Conservation (phyloP, 2,329 filamentous ascomycete genomes). For the Fusarium metavorans region DNA sequence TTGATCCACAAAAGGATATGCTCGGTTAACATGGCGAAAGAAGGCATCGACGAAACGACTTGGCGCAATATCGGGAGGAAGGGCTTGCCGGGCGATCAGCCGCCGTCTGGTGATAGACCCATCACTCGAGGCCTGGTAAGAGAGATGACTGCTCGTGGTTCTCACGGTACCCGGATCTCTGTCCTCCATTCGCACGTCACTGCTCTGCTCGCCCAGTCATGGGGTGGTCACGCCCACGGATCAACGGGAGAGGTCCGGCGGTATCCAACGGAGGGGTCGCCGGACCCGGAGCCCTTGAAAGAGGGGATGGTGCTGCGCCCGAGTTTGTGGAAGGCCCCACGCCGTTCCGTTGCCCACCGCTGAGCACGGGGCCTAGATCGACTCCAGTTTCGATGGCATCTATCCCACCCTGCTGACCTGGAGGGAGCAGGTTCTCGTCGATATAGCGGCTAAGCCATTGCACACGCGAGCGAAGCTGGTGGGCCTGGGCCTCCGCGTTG, state of each 20-base stretch:
- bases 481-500: constrained; percentile 48
- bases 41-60: constrained; percentile 57
- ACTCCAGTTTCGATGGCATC: constrained; percentile 53
- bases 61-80: constrained; percentile 43
- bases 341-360: constrained; percentile 4
- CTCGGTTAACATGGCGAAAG: constrained; percentile 59
- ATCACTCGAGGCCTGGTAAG: constrained; percentile 39
- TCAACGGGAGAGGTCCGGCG: constrained; percentile 2
- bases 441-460: constrained; percentile 55
- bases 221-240: constrained; percentile 20
- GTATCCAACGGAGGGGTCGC: constrained; percentile 33
- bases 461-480: constrained; percentile 54
- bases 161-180: constrained; percentile 36
- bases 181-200: constrained; percentile 30
- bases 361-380: constrained; percentile 40
- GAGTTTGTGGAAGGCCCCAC: not conserved
- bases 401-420: constrained; percentile 41
- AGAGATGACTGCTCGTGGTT: constrained; percentile 36
- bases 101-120: constrained; percentile 27
- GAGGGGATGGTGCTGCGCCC: constrained; percentile 23
- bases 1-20: constrained; percentile 59
- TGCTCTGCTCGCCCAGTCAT: constrained; percentile 17
- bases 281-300: constrained; percentile 20
- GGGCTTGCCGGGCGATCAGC: constrained; percentile 31
- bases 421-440: constrained; percentile 47